phyloP scores from a whole-genome alignment of 164 flowering plant genomes.

The Akebia trifoliata region DNA sequence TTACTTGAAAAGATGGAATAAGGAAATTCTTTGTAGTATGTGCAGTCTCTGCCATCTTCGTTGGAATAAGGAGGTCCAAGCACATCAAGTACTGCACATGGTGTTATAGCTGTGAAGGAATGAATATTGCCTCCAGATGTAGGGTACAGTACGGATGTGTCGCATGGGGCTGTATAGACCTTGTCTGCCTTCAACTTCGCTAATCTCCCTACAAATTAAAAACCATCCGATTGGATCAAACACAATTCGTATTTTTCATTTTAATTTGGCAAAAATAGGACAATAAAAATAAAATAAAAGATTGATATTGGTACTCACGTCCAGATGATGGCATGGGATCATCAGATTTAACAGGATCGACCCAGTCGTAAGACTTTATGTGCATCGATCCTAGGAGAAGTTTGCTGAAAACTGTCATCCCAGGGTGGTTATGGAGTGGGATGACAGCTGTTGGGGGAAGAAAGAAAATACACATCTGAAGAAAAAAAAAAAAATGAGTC shows the following conservation, averaged over 20 bases:
- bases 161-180: slow-evolving; percentile 65
- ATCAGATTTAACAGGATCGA: slow-evolving; percentile 22
- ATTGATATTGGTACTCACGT: slow-evolving; percentile 28
- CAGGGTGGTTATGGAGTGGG: slow-evolving; percentile 94
- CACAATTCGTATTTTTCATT: background rate
- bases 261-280: background rate
- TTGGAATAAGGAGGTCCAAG: slow-evolving; percentile 83
- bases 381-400: slow-evolving; percentile 80
- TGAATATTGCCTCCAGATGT: slow-evolving; percentile 88
- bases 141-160: slow-evolving; percentile 73
- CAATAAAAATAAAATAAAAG: background rate
- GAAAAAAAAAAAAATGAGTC: background rate
- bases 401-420: slow-evolving; percentile 90
- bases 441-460: slow-evolving; percentile 67
- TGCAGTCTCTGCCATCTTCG: slow-evolving; percentile 69
- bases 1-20: slow-evolving; percentile 36
- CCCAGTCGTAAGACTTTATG: slow-evolving; percentile 82
- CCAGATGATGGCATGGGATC: slow-evolving; percentile 18
- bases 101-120: slow-evolving; percentile 72
- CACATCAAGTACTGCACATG: slow-evolving; percentile 86
- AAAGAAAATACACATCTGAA: slow-evolving; percentile 77
- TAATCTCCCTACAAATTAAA: slow-evolving; percentile 45
- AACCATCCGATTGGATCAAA: background rate
- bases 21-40: slow-evolving; percentile 55
- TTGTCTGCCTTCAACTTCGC: slow-evolving; percentile 54